Evolutionary conservation across 768 basidiomycete species (phyloP).

Genomic region (Hemileccinum impolitum): DNA sequence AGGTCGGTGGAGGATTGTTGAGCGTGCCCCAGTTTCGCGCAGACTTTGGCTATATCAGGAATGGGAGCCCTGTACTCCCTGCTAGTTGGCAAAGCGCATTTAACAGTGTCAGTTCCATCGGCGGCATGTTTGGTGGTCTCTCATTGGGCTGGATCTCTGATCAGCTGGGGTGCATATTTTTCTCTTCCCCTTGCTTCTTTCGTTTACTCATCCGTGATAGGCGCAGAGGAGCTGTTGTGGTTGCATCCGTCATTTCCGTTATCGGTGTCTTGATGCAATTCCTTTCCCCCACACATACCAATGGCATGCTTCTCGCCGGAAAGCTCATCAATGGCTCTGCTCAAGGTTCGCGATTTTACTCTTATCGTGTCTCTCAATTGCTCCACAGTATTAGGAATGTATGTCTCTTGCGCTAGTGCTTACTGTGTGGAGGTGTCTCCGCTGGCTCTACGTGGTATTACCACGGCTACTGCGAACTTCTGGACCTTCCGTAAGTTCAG

Average conservation of each 20-base stretch:
- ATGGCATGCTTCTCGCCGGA: slow-evolving; percentile 23
- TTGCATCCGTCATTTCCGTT: slow-evolving; percentile 22
- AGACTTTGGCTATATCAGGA: slow-evolving; percentile 22
- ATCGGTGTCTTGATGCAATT: slow-evolving; percentile 22
- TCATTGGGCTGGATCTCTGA: slow-evolving; percentile 23
- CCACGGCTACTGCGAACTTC: slow-evolving; percentile 23
- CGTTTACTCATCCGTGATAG: neutral
- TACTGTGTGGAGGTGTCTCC: slow-evolving; percentile 30
- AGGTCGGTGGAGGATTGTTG: slow-evolving; percentile 22
- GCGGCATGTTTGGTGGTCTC: slow-evolving; percentile 26
- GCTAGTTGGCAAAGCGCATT: slow-evolving; percentile 30
- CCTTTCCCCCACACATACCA: slow-evolving; percentile 18
- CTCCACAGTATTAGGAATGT: slow-evolving; percentile 16
- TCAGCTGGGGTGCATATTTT: slow-evolving; percentile 12
- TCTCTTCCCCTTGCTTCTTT: neutral
- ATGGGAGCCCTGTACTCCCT: slow-evolving; percentile 11
- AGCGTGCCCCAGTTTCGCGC: slow-evolving; percentile 23
- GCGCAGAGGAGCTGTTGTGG: slow-evolving; percentile 22
- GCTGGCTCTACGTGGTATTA: slow-evolving; percentile 24
- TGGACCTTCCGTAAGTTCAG: slow-evolving; percentile 23
- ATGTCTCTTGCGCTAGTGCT: slow-evolving; percentile 19
- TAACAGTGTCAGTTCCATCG: slow-evolving; percentile 22
- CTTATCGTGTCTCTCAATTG: neutral
- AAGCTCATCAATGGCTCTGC: slow-evolving; percentile 26
- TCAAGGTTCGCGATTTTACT: slow-evolving; percentile 12